Conservation (phyloP, 148 eudicot genomes). For the Salicornia ramosissima region DNA sequence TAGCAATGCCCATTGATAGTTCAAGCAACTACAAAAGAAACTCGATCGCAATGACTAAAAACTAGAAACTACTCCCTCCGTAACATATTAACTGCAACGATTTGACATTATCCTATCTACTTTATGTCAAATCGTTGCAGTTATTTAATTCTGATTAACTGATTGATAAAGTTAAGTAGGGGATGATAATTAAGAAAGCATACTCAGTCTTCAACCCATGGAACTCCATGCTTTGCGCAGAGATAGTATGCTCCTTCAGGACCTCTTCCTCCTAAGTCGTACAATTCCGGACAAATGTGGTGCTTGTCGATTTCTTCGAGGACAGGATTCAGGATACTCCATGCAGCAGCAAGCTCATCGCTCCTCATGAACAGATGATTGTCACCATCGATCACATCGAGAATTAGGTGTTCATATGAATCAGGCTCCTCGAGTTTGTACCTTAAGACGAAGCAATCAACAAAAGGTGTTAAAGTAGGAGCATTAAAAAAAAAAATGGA, state of each 20-base stretch:
- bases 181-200: not conserved
- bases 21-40: not conserved
- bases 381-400: constrained; percentile 42
- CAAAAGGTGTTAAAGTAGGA: not conserved
- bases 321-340: constrained; percentile 31
- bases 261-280: constrained; percentile 35
- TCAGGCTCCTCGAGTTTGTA: constrained; percentile 33
- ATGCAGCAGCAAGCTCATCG: constrained; percentile 39
- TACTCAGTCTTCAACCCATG: constrained; percentile 26
- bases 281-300: constrained; percentile 29
- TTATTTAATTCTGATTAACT: not conserved
- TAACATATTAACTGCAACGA: too few relatives aligned
- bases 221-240: constrained; percentile 33
- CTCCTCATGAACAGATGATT: constrained; percentile 38
- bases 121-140: too few relatives aligned
- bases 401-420: constrained; percentile 37
- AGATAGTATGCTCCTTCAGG: constrained; percentile 40
- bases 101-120: too few relatives aligned
- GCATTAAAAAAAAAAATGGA: not conserved
- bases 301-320: constrained; percentile 31
- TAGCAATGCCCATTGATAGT: not conserved
- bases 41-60: too few relatives aligned
- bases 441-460: constrained; percentile 19
- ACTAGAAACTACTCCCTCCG: too few relatives aligned
- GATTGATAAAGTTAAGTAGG: not conserved